phyloP scores from a whole-genome alignment of 768 basidiomycete species.

The Collybia nuda region DNA sequence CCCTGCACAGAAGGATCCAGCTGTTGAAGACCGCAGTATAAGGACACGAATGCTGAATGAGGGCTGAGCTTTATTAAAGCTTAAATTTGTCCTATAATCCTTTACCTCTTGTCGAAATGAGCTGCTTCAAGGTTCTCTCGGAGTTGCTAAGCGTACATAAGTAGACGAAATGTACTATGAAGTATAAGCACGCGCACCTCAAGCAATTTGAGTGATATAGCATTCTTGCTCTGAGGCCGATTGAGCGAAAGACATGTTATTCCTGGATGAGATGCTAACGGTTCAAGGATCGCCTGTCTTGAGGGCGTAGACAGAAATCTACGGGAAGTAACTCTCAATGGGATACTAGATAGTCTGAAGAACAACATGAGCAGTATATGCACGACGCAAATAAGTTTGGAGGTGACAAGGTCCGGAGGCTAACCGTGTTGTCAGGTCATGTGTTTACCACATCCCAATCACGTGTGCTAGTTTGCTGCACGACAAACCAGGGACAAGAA shows the following conservation, averaged over 20 bases:
- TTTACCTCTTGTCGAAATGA: conserved; percentile 65
- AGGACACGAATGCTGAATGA: conserved; percentile 67
- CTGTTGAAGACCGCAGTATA: conserved; percentile 76
- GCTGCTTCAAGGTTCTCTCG: conserved; percentile 65
- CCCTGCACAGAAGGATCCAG: conserved; percentile 88
- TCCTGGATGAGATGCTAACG: conserved; percentile 55
- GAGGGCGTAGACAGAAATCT: conserved; percentile 12
- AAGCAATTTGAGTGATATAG: conserved; percentile 75
- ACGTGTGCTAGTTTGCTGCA: no score
- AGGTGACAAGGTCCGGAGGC: no score
- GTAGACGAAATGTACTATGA: neutral
- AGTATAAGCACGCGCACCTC: conserved; percentile 49
- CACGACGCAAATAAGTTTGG: neutral
- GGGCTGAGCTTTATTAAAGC: neutral
- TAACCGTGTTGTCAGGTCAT: no score
- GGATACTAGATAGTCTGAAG: conserved; percentile 1
- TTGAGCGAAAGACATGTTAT: conserved; percentile 77
- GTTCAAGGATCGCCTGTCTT: conserved; percentile 49
- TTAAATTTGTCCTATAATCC: no score
- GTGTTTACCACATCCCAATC: no score
- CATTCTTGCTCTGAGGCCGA: conserved; percentile 82
- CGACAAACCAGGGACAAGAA: no score
- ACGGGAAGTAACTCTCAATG: neutral
- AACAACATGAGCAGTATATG: neutral
- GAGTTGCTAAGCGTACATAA: conserved; percentile 53